These are phyloP conservation scores for Cyclostephanos invisitatus DNA, from an alignment of 108 stramenopile species.

Conservation along the genomic window DNA sequence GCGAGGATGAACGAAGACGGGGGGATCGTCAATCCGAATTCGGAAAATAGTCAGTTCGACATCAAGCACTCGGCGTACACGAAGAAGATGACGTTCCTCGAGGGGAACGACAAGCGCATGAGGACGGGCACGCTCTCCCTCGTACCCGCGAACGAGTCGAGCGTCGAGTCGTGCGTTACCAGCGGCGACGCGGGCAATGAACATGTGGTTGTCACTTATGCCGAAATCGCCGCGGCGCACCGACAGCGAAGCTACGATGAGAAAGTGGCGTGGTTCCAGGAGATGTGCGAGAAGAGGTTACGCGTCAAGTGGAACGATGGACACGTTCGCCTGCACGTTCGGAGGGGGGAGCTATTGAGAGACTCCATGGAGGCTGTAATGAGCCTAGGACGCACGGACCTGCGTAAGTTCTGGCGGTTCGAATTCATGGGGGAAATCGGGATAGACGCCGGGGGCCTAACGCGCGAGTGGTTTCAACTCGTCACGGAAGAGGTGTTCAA, in stretches of 20 bases:
- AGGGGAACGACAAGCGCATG: constrained; percentile 85
- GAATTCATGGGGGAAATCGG: constrained; percentile 95
- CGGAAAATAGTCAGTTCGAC: constrained; percentile 53
- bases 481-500: constrained; percentile 93
- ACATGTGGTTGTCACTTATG: constrained; percentile 62
- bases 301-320: constrained; percentile 84
- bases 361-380: constrained; percentile 89
- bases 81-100: constrained; percentile 67
- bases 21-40: constrained; percentile 31
- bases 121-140: constrained; percentile 65
- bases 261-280: constrained; percentile 87
- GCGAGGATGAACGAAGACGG: constrained; percentile 66
- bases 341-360: constrained; percentile 70
- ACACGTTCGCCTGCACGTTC: constrained; percentile 78
- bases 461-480: constrained; percentile 94
- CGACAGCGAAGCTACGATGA: constrained; percentile 67
- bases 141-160: constrained; percentile 75
- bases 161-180: constrained; percentile 75
- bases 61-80: constrained; percentile 79
- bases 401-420: constrained; percentile 92
- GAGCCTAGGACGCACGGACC: constrained; percentile 82
- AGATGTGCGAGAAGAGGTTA: constrained; percentile 62
- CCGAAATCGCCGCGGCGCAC: constrained; percentile 67
- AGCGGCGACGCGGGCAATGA: constrained; percentile 57
- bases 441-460: constrained; percentile 97